Base-by-base conservation (phyloP, 1,284 basidiomycete species). In the Phylloboletellus chloephorus region DNA sequence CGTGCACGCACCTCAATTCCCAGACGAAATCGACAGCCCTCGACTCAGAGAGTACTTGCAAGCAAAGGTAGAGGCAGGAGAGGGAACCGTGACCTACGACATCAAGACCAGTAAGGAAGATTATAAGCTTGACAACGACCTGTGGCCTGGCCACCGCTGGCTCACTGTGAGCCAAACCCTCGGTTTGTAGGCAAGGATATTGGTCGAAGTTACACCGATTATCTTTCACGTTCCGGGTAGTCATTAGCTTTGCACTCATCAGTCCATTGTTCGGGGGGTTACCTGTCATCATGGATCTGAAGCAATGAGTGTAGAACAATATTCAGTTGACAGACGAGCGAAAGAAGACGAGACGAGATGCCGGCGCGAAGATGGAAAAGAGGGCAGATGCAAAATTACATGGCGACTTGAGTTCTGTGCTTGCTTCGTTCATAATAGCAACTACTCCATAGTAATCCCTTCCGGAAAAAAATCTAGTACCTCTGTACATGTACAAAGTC, bases 61-160 rank as follows among this genome's bases (percentile, higher is more conserved):
- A 36, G 17, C 15, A 16, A 52, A 58, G 24, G 45, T 24, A n/a
- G 43, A 53, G 16, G 28, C 36, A 31, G 40, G 48, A 12, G 39
- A 21, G 8, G 47, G 41, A 3, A 46, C 42, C 12, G 31, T 44
- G 41, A 46, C 43, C 10, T 47, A 55, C 16, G 12, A 45, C 17
- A 26, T 32, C 38, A 43, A 45, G 19, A 41, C 41, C n/a, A 21
- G 33, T 4, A 25, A 40, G 15, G 34, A 56, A 13, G 43, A 37
- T 8, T 24, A 44, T 2, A 38, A 43, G 29, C 40, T 46, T 24
- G 55, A 58, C 29, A 49, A 51, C 15, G 36, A 43, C 4, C 34
- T 56, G n/a, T 43, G 47, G 46, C 33, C 34, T 30, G 44, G 12
- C 15, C 48, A 56, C 15, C 44, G 15, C 12, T 56, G 54, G 52